phyloP scores from a whole-genome alignment of 208 protist genomes.

The Naegleria lovaniensis region DNA sequence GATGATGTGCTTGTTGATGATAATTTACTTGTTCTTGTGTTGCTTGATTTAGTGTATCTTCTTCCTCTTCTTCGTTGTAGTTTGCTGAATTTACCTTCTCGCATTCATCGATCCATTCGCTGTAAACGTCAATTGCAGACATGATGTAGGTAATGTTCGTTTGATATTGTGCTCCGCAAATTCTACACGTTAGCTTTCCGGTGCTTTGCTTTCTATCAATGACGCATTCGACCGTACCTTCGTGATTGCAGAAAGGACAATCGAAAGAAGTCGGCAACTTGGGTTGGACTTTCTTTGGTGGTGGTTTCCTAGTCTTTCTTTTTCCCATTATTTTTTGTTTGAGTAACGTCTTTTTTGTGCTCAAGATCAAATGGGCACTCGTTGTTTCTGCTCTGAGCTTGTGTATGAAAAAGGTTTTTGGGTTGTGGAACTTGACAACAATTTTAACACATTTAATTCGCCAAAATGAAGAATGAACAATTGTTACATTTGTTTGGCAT shows the following conservation, averaged over 20 bases:
- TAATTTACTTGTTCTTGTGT: background rate
- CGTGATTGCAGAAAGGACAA: constrained; percentile 62
- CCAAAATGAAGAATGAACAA: too few relatives aligned
- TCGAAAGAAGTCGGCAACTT: constrained; percentile 54
- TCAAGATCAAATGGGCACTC: too few relatives aligned
- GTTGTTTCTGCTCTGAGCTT: too few relatives aligned
- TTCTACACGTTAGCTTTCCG: constrained; percentile 30
- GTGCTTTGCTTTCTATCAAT: constrained; percentile 38
- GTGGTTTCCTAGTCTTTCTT: constrained; percentile 47
- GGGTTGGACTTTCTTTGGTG: constrained; percentile 43
- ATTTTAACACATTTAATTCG: too few relatives aligned
- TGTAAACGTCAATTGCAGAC: constrained; percentile 57
- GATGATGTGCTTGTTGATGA: background rate
- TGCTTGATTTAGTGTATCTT: background rate
- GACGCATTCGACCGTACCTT: constrained; percentile 44
- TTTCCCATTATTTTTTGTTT: constrained; percentile 43
- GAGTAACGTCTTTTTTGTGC: too few relatives aligned
- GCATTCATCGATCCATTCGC: constrained; percentile 60
- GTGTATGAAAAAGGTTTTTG: too few relatives aligned
- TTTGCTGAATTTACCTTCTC: constrained; percentile 42
- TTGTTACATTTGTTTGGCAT: too few relatives aligned
- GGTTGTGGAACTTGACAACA: too few relatives aligned
- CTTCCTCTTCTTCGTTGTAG: constrained; percentile 9
- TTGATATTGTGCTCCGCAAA: constrained; percentile 33
- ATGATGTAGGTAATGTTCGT: constrained; percentile 41